phyloP scores from a whole-genome alignment of 108 stramenopile genomes.

The Skeletonema marinoi region DNA sequence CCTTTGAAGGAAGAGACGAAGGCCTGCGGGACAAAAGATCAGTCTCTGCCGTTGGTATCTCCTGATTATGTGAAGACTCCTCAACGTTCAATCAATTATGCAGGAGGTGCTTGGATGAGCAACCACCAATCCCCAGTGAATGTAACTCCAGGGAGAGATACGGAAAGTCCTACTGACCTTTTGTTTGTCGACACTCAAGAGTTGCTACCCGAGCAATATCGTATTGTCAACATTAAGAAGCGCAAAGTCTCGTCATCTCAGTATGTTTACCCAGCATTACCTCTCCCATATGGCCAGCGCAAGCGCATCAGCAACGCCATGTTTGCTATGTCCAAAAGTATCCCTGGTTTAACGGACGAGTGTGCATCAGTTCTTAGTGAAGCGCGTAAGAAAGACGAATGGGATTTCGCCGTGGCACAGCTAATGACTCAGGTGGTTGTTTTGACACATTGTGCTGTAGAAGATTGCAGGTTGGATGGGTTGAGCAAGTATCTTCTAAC shows the following conservation, averaged over 20 bases:
- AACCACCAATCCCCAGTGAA: constrained; percentile 26
- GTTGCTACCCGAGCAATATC: constrained; percentile 74
- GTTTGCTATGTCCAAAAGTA: constrained; percentile 76
- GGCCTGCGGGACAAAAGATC: neutral
- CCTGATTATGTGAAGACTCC: constrained; percentile 42
- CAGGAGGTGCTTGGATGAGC: constrained; percentile 49
- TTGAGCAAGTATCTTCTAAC: constrained; percentile 79
- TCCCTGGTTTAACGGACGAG: constrained; percentile 80
- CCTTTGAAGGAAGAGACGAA: constrained; percentile 25
- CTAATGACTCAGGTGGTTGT: constrained; percentile 89
- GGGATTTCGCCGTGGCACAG: constrained; percentile 89
- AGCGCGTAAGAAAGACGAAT: constrained; percentile 73
- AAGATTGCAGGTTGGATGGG: constrained; percentile 77
- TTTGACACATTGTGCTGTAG: constrained; percentile 69
- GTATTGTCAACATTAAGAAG: constrained; percentile 53
- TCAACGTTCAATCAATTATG: constrained; percentile 50
- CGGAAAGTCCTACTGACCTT: constrained; percentile 49
- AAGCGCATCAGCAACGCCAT: constrained; percentile 84
- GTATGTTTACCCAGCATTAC: constrained; percentile 72
- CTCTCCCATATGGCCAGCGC: constrained; percentile 83
- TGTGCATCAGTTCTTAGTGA: constrained; percentile 79
- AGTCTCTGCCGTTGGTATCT: constrained; percentile 30
- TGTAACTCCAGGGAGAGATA: constrained; percentile 12
- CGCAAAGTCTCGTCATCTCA: constrained; percentile 16
- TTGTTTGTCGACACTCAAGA: constrained; percentile 72